Percentiles rank a stretch among this genome's conserved stretches.
Evolutionary conservation across 495 filamentous ascomycete genomes (phyloP).

Genomic region (Aspergillus bridgeri): DNA sequence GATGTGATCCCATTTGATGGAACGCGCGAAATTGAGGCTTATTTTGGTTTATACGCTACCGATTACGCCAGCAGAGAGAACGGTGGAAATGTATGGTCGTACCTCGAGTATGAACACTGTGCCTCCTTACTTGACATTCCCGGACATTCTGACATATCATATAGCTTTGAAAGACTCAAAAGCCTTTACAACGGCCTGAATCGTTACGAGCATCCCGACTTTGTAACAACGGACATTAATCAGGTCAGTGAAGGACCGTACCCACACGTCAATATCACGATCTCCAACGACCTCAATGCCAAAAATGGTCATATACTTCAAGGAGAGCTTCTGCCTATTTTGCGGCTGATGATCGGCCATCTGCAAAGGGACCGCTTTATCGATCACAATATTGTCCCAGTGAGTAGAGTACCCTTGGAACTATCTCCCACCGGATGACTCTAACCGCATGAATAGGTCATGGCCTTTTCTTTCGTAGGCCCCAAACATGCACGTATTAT

Average conservation of each 20-base stretch:
- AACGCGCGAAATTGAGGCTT: no score
- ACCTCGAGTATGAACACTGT: no score
- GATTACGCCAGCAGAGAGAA: no score
- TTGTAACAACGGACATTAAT: not conserved
- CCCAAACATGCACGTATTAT: conserved; percentile 13
- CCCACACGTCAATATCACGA: conserved; percentile 9
- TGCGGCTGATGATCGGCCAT: conserved; percentile 9
- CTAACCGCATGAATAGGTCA: conserved; percentile 10
- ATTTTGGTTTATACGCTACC: no score
- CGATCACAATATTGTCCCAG: conserved; percentile 7
- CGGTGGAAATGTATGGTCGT: no score
- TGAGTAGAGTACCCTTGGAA: no score
- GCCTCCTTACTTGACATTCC: no score
- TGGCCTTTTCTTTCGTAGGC: conserved; percentile 17
- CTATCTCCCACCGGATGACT: no score
- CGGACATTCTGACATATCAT: no score
- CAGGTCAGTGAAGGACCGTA: not conserved
- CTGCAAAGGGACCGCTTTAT: conserved; percentile 3
- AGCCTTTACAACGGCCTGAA: not conserved
- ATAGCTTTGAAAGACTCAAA: no score
- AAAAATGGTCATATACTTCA: conserved; percentile 8
- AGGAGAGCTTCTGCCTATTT: conserved; percentile 8
- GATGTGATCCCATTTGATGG: no score
- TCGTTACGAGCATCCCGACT: not conserved
- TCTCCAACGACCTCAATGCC: conserved; percentile 13